Base-by-base conservation (phyloP, 371 early-diverging fungal species). In the Mucor indicus region DNA sequence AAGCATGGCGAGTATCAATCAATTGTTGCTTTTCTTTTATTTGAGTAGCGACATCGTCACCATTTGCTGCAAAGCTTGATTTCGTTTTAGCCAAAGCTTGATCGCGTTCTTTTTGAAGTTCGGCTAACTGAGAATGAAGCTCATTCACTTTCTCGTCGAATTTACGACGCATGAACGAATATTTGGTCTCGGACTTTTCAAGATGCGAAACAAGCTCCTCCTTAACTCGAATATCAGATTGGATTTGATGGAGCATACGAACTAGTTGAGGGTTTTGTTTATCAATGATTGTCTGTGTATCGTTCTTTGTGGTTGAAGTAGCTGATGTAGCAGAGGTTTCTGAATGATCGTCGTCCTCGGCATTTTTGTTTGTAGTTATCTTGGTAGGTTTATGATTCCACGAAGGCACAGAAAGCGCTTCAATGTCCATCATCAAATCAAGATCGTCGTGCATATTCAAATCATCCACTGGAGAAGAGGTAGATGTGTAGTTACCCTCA, bases 211-310 rank as follows among this genome's bases (percentile, higher is more conserved):
- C 80, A 4, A 84, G 69, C 32, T 79, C 81, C 50, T 81, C 81
- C 56, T 84, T 84, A 38, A 85, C 84, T 27, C 74, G 70, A 55
- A 89, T 88, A 44, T 89, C 89, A 4, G 77, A 70, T 53, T 85
- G 86, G 17, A 87, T 83, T 53, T 86, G 83, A 52, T 80, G 79
- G 9, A 86, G 73, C 61, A 83, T 72, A 30, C 72, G 75, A 2
- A 60, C 61, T 30, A 74, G 27, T 38, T 72, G 69, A 22, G 76
- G 70, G 32, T 71, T 72, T 27, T 52, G 47, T 4, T 15, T 1
- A 29, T 31, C 15, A 15, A 27, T 5, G 1, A 25, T 3, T 9
- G 2, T 2, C 9, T 11, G 2, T 6, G 3, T 11, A 27, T 21
- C 10, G 16, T 9, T n/a, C 9, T 21, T 23, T 15, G 25, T 27